Evolutionary conservation across 805 yeast species (phyloP).

Genomic region (Saccharomycopsis sp.): DNA sequence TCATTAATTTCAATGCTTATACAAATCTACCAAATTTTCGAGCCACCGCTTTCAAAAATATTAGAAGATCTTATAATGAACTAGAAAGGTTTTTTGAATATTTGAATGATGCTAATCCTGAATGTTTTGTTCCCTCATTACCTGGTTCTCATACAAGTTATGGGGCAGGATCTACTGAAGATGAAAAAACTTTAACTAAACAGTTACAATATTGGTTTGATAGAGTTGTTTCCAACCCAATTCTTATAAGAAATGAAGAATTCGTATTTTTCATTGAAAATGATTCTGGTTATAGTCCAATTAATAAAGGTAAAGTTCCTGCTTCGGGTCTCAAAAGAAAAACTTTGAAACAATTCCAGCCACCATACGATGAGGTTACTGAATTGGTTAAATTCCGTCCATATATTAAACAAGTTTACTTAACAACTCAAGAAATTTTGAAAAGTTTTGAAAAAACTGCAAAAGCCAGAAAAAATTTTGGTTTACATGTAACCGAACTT

Average conservation of each 20-base stretch:
- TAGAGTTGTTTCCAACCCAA: constrained; percentile 60
- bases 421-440: constrained; percentile 38
- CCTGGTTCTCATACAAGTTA: constrained; percentile 69
- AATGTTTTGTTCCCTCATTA: constrained; percentile 85
- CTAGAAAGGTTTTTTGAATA: constrained; percentile 66
- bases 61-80: constrained; percentile 76
- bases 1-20: constrained; percentile 53
- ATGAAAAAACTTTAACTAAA: constrained; percentile 41
- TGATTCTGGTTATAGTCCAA: constrained; percentile 47
- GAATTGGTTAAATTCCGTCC: constrained; percentile 85
- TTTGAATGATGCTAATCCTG: constrained; percentile 72
- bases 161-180: constrained; percentile 81
- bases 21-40: constrained; percentile 71
- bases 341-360: constrained; percentile 82
- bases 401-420: constrained; percentile 63
- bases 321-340: constrained; percentile 84
- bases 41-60: constrained; percentile 54
- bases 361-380: constrained; percentile 81
- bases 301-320: constrained; percentile 46
- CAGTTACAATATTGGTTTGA: constrained; percentile 83
- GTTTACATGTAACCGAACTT: constrained; percentile 45
- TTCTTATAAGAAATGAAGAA: constrained; percentile 81
- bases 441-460: constrained; percentile 48
- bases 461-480: constrained; percentile 35
- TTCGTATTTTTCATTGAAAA: constrained; percentile 74